Conservation (phyloP, 352 stramenopile genomes). For the Phytopythium boreale region DNA sequence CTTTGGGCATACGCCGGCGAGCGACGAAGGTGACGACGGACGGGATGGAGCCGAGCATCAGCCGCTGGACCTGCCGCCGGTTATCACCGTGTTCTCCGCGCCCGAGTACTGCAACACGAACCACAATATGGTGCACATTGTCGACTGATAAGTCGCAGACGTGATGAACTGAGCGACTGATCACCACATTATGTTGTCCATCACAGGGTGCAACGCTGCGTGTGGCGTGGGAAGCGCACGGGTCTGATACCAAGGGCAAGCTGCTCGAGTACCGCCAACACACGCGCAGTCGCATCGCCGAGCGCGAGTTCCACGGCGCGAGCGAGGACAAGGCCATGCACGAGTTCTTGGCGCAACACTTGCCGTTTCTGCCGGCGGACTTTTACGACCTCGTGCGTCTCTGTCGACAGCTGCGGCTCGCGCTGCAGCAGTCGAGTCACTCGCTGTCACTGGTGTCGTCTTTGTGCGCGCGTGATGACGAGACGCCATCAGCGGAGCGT, state of each 20-base stretch:
- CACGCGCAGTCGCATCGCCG: constrained; percentile 52
- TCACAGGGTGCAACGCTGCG: constrained; percentile 58
- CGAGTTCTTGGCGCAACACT: constrained; percentile 44
- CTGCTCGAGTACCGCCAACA: constrained; percentile 69
- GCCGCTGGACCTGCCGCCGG: constrained; percentile 32
- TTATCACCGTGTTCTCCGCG: constrained; percentile 83
- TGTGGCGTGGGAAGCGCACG: constrained; percentile 46
- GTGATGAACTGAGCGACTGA: not conserved
- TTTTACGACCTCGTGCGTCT: constrained; percentile 74
- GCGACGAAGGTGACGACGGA: constrained; percentile 8
- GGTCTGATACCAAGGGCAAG: constrained; percentile 13
- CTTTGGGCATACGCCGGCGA: constrained; percentile 27
- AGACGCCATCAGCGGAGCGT: not conserved
- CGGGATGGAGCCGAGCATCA: constrained; percentile 14
- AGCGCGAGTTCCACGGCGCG: constrained; percentile 43
- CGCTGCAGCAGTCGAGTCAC: constrained; percentile 34
- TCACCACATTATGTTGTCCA: not conserved
- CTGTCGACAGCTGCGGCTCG: constrained; percentile 51
- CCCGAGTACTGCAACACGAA: constrained; percentile 86
- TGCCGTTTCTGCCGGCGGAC: constrained; percentile 74
- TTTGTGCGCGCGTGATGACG: constrained; percentile 14
- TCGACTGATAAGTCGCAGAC: not conserved
- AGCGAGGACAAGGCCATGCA: constrained; percentile 61
- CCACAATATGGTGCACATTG: constrained; percentile 45
- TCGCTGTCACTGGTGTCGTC: constrained; percentile 35